These are phyloP conservation scores for Purpureocillium takamizusanense DNA, from an alignment of 2,329 filamentous ascomycete genomes.

Conservation along the genomic window DNA sequence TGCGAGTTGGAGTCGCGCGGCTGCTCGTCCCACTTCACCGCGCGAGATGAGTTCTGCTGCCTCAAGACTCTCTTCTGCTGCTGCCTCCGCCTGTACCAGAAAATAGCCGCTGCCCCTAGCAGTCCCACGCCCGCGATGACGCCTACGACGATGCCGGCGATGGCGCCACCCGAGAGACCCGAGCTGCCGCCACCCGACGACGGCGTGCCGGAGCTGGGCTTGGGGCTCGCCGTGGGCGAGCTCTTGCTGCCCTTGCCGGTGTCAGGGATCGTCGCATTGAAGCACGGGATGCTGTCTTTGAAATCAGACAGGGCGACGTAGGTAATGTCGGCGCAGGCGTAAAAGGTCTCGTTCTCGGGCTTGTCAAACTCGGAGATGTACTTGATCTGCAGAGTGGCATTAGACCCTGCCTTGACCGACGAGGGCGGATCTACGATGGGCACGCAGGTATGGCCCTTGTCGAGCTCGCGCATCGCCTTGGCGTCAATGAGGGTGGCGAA, in stretches of 20 bases:
- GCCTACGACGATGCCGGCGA: slow-evolving; percentile 69
- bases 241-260: slow-evolving; percentile 9
- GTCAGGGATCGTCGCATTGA: slow-evolving; percentile 29
- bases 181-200: slow-evolving; percentile 14
- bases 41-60: slow-evolving; percentile 14
- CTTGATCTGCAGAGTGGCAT: slow-evolving; percentile 39
- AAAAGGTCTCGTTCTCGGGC: slow-evolving; percentile 34
- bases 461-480: slow-evolving; percentile 25
- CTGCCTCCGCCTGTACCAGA: slow-evolving; percentile 35
- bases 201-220: slow-evolving; percentile 5
- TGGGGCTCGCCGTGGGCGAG: slow-evolving; percentile 5
- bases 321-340: slow-evolving; percentile 39
- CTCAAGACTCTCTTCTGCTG: slow-evolving; percentile 11
- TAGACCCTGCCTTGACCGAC: slow-evolving; percentile 27
- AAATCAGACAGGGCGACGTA: slow-evolving; percentile 28
- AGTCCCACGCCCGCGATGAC: slow-evolving; percentile 53
- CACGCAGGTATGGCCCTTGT: slow-evolving; percentile 38
- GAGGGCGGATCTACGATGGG: slow-evolving; percentile 23
- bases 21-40: slow-evolving; percentile 14
- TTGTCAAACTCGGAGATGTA: slow-evolving; percentile 35
- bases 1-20: slow-evolving; percentile 11
- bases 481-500: slow-evolving; percentile 28
- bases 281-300: slow-evolving; percentile 26
- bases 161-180: slow-evolving; percentile 55
- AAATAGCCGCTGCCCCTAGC: slow-evolving; percentile 49